A percentile compares a stretch with the other conserved stretches of the same genome.
These are phyloP conservation scores for Camelina sativa DNA, from an alignment of 345 rosid genomes.

Conservation along the genomic window DNA sequence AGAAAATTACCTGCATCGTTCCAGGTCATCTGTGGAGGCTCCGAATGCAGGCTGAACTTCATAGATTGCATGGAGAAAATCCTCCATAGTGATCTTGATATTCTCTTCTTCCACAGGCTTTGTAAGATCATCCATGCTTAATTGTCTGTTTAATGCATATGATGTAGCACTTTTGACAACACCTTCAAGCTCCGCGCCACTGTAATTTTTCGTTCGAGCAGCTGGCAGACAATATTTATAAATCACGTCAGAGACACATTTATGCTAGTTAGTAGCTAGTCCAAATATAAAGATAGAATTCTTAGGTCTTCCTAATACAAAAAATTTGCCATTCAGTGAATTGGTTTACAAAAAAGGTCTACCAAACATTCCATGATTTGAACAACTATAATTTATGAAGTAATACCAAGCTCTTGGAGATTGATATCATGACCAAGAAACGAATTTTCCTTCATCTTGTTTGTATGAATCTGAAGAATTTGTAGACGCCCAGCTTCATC, in stretches of 20 bases:
- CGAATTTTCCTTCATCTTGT: conserved; percentile 97
- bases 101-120: conserved; percentile 97
- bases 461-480: conserved; percentile 97
- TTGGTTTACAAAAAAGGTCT: conserved; percentile 14
- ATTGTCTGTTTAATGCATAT: conserved; percentile 91
- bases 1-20: conserved; percentile 79
- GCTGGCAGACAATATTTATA: conserved; percentile 55
- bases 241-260: conserved; percentile 1
- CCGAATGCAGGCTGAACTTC: conserved; percentile 96
- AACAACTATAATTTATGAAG: conserved; percentile 5
- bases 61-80: conserved; percentile 76
- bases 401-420: conserved; percentile 89
- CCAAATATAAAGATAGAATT: conserved; percentile 8
- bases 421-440: conserved; percentile 86
- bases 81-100: conserved; percentile 93
- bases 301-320: conserved; percentile 12
- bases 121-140: conserved; percentile 94
- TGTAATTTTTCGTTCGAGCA: conserved; percentile 94
- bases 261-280: conserved; percentile 18
- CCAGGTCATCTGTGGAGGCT: conserved; percentile 96
- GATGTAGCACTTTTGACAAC: conserved; percentile 99
- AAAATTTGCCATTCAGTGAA: not conserved
- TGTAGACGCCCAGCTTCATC: conserved; percentile 97
- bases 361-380: conserved; percentile 20
- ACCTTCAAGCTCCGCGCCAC: conserved; percentile 99